Conservation (phyloP, 306 rosid genomes). For the Cucurbita pepo region DNA sequence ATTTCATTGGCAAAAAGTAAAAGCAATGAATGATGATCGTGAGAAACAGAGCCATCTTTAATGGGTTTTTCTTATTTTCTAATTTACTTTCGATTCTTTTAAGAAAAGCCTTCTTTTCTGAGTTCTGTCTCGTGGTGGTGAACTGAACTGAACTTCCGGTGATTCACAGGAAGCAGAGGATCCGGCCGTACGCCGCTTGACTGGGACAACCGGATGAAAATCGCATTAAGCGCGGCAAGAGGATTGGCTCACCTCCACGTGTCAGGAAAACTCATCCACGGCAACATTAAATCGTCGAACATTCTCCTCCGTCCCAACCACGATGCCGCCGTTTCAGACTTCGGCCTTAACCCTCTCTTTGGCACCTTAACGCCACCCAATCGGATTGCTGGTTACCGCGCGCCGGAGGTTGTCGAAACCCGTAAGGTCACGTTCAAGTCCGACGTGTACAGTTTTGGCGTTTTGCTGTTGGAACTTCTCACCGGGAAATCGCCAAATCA, state of each 20-base stretch:
- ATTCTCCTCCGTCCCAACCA: constrained; percentile 57
- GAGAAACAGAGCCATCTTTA: background rate
- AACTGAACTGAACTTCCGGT: constrained; percentile 4
- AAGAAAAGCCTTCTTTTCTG: constrained; percentile 9
- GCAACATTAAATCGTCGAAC: constrained; percentile 87
- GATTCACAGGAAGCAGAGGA: constrained; percentile 71
- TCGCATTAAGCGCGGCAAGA: constrained; percentile 57
- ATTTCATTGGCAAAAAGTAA: background rate
- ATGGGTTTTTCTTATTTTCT: background rate
- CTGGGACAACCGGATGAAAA: constrained; percentile 82
- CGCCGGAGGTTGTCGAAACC: constrained; percentile 69
- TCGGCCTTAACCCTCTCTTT: constrained; percentile 58
- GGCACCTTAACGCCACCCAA: constrained; percentile 51
- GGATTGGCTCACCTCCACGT: constrained; percentile 75
- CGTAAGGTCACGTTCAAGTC: constrained; percentile 72
- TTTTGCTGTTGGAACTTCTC: constrained; percentile 63
- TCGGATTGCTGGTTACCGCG: constrained; percentile 82
- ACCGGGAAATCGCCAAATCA: constrained; percentile 96
- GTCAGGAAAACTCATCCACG: constrained; percentile 73
- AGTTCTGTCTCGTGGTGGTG: background rate
- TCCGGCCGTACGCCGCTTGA: constrained; percentile 88
- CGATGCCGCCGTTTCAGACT: constrained; percentile 62
- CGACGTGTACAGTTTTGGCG: constrained; percentile 91
- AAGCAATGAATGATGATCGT: background rate
- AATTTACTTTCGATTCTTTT: background rate